Evolutionary conservation across 345 rosid species (phyloP).

Genomic region (Clausena lansium): DNA sequence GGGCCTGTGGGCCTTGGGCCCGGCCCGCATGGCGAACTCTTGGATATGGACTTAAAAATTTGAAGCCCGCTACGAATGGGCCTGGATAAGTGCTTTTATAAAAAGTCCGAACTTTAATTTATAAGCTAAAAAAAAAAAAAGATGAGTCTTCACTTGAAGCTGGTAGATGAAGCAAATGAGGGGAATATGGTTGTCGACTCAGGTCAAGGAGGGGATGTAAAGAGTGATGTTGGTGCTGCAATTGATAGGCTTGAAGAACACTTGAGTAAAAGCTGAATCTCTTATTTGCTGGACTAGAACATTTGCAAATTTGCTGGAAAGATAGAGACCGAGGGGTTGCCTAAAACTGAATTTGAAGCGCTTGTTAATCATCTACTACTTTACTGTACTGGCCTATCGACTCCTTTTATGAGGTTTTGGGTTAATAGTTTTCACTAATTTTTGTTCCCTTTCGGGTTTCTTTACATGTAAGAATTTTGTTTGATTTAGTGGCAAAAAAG

Average conservation of each 20-base stretch:
- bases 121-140: no score
- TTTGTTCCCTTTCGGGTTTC: neutral
- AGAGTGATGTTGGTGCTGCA: conserved; percentile 72
- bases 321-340: no score
- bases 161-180: conserved; percentile 80
- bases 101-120: no score
- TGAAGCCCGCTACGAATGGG: no score
- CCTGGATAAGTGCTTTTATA: no score
- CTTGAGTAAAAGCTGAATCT: conserved; percentile 37
- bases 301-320: neutral
- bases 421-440: neutral
- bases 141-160: conserved; percentile 82
- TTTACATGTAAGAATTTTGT: neutral
- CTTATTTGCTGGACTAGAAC: neutral
- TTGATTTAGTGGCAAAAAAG: no score
- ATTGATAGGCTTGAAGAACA: conserved; percentile 77
- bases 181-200: conserved; percentile 30
- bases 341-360: neutral
- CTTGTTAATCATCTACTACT: neutral
- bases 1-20: no score
- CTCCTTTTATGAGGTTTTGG: neutral
- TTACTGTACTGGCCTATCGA: neutral
- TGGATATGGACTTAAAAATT: no score
- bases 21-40: no score
- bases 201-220: conserved; percentile 34